Evolutionary conservation across 164 flowering plant genomes (phyloP).

Genomic region (Nymphaea thermarum): DNA sequence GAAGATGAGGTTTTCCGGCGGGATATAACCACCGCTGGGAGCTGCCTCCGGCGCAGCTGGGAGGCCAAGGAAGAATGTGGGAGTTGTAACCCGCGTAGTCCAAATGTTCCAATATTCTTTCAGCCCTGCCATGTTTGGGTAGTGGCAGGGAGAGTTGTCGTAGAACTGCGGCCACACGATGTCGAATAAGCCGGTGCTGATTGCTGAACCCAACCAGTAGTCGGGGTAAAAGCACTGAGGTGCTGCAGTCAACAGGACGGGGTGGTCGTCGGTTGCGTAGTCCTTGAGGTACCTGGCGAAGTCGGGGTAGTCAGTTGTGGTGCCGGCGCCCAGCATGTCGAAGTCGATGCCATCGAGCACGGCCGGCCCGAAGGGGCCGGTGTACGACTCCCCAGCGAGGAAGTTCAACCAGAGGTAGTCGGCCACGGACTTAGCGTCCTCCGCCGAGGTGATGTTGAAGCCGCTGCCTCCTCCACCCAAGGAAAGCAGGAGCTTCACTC

Average conservation of each 20-base stretch:
- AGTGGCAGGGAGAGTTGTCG: background rate
- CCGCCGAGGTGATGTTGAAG: too few relatives aligned
- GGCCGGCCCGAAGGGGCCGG: too few relatives aligned
- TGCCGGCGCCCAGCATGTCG: background rate
- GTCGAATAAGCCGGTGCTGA: slow-evolving; percentile 17
- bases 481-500: too few relatives aligned
- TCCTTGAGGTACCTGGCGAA: slow-evolving; percentile 4
- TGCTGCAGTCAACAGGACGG: slow-evolving; percentile 14
- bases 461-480: too few relatives aligned
- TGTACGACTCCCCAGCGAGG: too few relatives aligned
- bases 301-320: background rate
- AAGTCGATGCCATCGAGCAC: too few relatives aligned
- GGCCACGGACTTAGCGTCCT: too few relatives aligned
- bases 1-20: too few relatives aligned
- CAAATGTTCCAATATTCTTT: slow-evolving; percentile 13
- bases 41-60: slow-evolving; percentile 11
- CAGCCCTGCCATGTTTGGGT: slow-evolving; percentile 5
- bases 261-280: slow-evolving; percentile 3
- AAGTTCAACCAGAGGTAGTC: too few relatives aligned
- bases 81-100: slow-evolving; percentile 6
- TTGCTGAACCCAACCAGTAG: slow-evolving; percentile 5
- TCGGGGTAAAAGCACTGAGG: slow-evolving; percentile 24
- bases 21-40: too few relatives aligned
- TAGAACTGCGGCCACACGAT: too few relatives aligned
- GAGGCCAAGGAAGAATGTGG: slow-evolving; percentile 13